Evolutionary conservation across 257 asterid genomes (phyloP), one percentile per base, ranked within the genome.

Genomic region (Nicotiana undulata): DNA sequence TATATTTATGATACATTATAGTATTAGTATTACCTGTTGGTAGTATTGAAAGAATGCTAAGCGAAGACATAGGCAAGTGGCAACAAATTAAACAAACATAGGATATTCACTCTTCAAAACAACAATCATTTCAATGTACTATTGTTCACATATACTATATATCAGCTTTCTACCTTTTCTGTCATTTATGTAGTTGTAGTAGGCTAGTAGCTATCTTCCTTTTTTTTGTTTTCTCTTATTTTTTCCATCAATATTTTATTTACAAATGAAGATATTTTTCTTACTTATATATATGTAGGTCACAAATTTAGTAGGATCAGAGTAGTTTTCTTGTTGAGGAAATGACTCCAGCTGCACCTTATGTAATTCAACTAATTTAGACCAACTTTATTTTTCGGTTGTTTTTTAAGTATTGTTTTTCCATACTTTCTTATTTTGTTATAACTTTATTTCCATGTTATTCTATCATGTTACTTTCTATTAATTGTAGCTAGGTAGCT

Each of bases 101-200:
- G 86, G 81, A 81, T 86, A 83, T 84, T 86, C 89, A 76, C 82
- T 86, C 85, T 86, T 88, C 84, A 86, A 84, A 84, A 86, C 87
- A 81, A 83, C 89, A 88, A 81, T 86, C 94, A 89, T 90, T 80
- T 85, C 87, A 34, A 70, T 79, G 77, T 80, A 70, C 86, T 49
- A 85, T 40, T 40, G 6, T 11, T 68, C 32, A 40, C 77, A 68
- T 20, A 68, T 37, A 40, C 32, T 11, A n/a, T n/a, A n/a, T n/a
- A 13, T 70, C 34, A 70, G 59, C 59, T 44, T 70, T 70, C 77
- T 12, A 70, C 59, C 77, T 44, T 44, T 70, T 70, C 13, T 68
- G 44, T 68, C 16, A 40, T 40, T 67, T 0, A 20, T 68, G 1
- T 26, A 26, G n/a, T n/a, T 26, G 28, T 26, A 26, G 20, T 20